Conservation (phyloP, 495 filamentous ascomycete species). For the Amorphotheca resinae region DNA sequence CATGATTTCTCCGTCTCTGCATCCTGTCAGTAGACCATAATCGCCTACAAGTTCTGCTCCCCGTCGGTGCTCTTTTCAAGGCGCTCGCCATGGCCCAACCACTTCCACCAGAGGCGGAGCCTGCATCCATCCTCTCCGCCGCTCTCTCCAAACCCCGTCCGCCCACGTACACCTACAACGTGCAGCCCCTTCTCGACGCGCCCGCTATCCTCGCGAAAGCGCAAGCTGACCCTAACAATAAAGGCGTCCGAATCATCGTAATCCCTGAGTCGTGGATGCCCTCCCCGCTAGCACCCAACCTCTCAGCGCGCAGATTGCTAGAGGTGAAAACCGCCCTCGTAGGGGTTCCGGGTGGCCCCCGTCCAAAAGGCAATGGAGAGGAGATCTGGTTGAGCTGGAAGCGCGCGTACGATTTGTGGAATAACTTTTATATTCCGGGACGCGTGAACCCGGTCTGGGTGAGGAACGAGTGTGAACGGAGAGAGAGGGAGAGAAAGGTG, state of each 20-base stretch:
- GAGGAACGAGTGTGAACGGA: background rate
- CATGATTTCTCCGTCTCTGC: too few relatives aligned
- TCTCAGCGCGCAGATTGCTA: background rate
- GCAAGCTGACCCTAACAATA: background rate
- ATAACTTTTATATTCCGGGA: slow-evolving; percentile 17
- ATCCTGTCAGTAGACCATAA: too few relatives aligned
- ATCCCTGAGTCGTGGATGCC: slow-evolving; percentile 6
- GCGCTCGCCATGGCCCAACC: too few relatives aligned
- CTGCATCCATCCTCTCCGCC: too few relatives aligned
- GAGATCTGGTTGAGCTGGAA: slow-evolving; percentile 18
- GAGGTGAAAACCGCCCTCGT: slow-evolving; percentile 3
- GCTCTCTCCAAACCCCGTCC: too few relatives aligned
- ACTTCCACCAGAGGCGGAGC: too few relatives aligned
- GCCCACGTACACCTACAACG: too few relatives aligned
- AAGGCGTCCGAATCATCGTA: background rate
- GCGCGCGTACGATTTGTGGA: slow-evolving; percentile 18
- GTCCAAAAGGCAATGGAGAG: slow-evolving; percentile 3
- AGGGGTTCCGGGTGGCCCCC: background rate
- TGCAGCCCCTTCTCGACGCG: slow-evolving; percentile 8
- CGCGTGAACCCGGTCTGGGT: slow-evolving; percentile 11
- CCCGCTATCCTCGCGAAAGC: background rate
- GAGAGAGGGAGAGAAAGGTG: background rate
- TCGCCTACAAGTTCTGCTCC: too few relatives aligned
- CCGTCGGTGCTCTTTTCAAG: too few relatives aligned
- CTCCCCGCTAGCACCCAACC: slow-evolving; percentile 9